A percentile compares a stretch with the other conserved stretches of the same genome.
phyloP scores from a whole-genome alignment of 768 basidiomycete species.

The Daedaleopsis nitida region DNA sequence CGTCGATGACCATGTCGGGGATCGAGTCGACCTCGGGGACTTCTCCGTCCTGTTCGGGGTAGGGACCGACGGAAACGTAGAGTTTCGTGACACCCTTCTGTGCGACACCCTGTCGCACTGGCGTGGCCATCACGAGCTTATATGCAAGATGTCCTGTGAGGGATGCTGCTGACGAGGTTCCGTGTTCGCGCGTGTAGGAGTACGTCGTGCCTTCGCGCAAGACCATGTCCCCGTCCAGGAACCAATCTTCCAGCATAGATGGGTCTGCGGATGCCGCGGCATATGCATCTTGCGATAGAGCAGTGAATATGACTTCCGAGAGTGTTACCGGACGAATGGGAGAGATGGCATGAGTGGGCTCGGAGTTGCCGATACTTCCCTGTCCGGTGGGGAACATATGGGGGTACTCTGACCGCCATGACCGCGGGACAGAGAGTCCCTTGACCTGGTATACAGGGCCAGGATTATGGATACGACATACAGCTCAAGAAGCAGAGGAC shows the following conservation, averaged over 20 bases:
- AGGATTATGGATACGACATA: neutral
- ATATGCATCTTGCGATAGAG: constrained; percentile 27
- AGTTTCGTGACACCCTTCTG: constrained; percentile 52
- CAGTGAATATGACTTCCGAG: constrained; percentile 27
- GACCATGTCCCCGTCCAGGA: constrained; percentile 34
- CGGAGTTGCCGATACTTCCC: neutral
- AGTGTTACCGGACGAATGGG: constrained; percentile 20
- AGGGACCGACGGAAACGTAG: constrained; percentile 16
- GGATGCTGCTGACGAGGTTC: constrained; percentile 1
- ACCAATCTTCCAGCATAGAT: constrained; percentile 25
- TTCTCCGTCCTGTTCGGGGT: neutral
- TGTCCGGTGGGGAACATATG: constrained; percentile 9
- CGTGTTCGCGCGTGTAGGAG: constrained; percentile 26
- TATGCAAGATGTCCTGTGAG: constrained; percentile 13
- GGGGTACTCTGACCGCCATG: constrained; percentile 20
- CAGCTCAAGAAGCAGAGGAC: constrained; percentile 27
- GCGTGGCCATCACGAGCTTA: constrained; percentile 62
- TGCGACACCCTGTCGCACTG: constrained; percentile 72
- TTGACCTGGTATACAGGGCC: constrained; percentile 7
- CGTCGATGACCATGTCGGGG: constrained; percentile 14
- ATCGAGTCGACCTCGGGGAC: constrained; percentile 37
- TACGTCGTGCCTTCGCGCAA: constrained; percentile 54
- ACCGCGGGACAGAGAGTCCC: constrained; percentile 12
- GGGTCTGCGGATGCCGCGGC: constrained; percentile 20
- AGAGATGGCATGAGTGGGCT: constrained; percentile 19